Percentiles rank a stretch among this genome's conserved stretches.
Evolutionary conservation across 495 filamentous ascomycete genomes (phyloP).

Genomic region (Aspergillus nanangensis): DNA sequence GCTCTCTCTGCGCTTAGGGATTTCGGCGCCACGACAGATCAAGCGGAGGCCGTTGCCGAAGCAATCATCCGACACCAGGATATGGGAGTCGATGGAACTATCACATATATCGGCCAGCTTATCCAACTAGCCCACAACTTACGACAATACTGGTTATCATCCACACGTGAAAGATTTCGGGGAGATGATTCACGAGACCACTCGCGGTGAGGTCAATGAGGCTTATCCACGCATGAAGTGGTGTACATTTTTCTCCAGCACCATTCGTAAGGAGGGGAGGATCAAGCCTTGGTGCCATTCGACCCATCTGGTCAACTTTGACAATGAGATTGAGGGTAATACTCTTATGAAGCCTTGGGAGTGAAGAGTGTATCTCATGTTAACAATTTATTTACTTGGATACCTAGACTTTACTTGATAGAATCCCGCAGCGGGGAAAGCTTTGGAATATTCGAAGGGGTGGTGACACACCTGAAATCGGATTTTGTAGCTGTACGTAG

Average conservation of each 20-base stretch:
- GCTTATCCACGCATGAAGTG: conserved; percentile 18
- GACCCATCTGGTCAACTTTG: conserved; percentile 63
- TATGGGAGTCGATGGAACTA: conserved; percentile 53
- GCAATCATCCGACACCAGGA: conserved; percentile 79
- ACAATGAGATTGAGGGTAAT: conserved; percentile 55
- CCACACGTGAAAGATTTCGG: conserved; percentile 16
- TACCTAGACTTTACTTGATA: too few relatives aligned
- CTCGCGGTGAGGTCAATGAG: conserved; percentile 14
- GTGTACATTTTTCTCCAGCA: conserved; percentile 17
- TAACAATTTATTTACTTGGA: too few relatives aligned
- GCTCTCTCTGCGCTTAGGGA: conserved; percentile 61
- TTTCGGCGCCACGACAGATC: conserved; percentile 17
- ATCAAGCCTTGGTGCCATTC: conserved; percentile 72
- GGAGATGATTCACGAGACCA: conserved; percentile 11
- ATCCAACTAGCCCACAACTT: conserved; percentile 72
- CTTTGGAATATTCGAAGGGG: too few relatives aligned
- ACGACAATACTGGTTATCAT: conserved; percentile 50
- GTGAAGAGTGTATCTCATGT: too few relatives aligned
- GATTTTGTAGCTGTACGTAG: too few relatives aligned
- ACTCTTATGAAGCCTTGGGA: conserved; percentile 56
- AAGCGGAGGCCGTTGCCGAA: conserved; percentile 57
- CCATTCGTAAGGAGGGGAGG: conserved; percentile 52
- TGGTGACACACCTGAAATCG: too few relatives aligned
- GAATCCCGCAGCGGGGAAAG: too few relatives aligned
- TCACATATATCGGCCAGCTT: conserved; percentile 62